A percentile compares a stretch with the other conserved stretches of the same genome.
Conservation (phyloP, 129 eudicot genomes). For the Pittosporum tobira region DNA sequence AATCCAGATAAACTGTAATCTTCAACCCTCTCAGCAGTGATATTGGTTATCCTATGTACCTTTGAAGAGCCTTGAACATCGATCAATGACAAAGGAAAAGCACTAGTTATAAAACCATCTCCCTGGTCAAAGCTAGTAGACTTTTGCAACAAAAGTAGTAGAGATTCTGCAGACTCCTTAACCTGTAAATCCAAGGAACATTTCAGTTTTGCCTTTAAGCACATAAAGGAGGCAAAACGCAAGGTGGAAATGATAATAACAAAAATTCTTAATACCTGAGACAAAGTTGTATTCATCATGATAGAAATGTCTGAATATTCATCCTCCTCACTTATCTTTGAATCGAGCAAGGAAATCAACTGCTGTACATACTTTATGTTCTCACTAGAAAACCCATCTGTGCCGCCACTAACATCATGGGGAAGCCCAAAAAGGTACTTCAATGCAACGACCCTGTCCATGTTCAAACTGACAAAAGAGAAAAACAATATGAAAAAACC, state of each 20-base stretch:
- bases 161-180: slow-evolving; percentile 38
- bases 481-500: neutral
- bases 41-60: slow-evolving; percentile 42
- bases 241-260: neutral
- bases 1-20: slow-evolving; percentile 35
- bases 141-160: slow-evolving; percentile 44
- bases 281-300: slow-evolving; percentile 11
- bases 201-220: neutral
- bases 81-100: slow-evolving; percentile 16
- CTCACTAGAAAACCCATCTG: slow-evolving; percentile 31
- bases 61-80: slow-evolving; percentile 36
- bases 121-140: slow-evolving; percentile 28
- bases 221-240: neutral
- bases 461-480: slow-evolving; percentile 31
- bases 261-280: slow-evolving; percentile 17
- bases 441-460: slow-evolving; percentile 57
- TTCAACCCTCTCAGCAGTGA: slow-evolving; percentile 43
- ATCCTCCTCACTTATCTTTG: slow-evolving; percentile 21
- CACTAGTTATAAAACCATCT: slow-evolving; percentile 24
- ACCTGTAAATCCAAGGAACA: slow-evolving; percentile 27
- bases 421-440: slow-evolving; percentile 67
- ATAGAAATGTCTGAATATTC: slow-evolving; percentile 10
- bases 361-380: slow-evolving; percentile 47
- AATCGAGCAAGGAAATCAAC: slow-evolving; percentile 28
- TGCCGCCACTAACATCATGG: slow-evolving; percentile 27